Base-by-base conservation (phyloP, 2,329 filamentous ascomycete genomes). In the Rutstroemia sydowiana region DNA sequence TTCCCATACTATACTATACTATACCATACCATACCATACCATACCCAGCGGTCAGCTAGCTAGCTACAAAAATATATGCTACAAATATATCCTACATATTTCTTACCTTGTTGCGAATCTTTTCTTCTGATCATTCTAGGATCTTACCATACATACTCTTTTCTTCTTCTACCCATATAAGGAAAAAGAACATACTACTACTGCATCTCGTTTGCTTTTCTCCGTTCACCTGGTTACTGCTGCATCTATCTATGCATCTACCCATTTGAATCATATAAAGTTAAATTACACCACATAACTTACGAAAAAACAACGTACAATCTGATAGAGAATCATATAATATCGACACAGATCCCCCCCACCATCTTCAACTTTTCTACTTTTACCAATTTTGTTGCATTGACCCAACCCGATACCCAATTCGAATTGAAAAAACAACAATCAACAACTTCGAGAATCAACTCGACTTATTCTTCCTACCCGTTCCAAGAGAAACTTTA, bases 401-500 rank as follows among this genome's bases (percentile, higher is more conserved):
- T n/a, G n/a, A n/a, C n/a, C n/a, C n/a, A n/a, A n/a, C n/a, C n/a
- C n/a, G n/a, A n/a, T n/a, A 20, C 11, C 34, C 31, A 30, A 21
- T 26, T 37, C 44, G 28, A 37, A 9, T 37, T 18, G 13, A 37
- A 37, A 18, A 14, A 37, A 37, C 34, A 16, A 37, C 34, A 16
- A 16, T 18, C 34, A 36, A 36, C 51, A 41, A 41, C 40, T 18
- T 46, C 4, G 48, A 42, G 49, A 41, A 44, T n/a, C 46, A 44
- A 53, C 37, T 47, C 34, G 34, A 6, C 18, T 16, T 18, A 37
- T 37, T 31, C 43, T 13, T 41, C 13, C 30, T 32, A 32, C 13
- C n/a, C n/a, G 37, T 37, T 41, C n/a, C n/a, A n/a, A n/a, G n/a
- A n/a, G 48, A 51, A 45, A 41, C 46, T 50, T 43, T 34, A 54